Conservation (phyloP, 75 land plant species). For the Picea glauca region DNA sequence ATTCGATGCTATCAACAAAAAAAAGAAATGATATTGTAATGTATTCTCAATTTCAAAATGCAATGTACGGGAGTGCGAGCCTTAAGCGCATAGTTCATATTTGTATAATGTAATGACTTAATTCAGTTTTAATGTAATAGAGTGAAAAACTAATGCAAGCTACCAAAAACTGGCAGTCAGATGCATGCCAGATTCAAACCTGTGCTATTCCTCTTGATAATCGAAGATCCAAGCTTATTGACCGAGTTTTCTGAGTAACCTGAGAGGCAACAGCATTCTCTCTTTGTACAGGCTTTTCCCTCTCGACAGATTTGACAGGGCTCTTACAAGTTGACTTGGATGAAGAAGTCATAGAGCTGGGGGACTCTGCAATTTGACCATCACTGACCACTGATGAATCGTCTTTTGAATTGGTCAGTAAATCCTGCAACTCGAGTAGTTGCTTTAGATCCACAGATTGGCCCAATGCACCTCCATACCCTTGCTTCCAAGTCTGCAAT, state of each 20-base stretch:
- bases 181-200: conserved; percentile 25
- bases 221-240: conserved; percentile 71
- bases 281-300: conserved; percentile 4
- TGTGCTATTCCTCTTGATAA: conserved; percentile 71
- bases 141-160: not conserved
- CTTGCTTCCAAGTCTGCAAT: conserved; percentile 67
- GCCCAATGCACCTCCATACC: conserved; percentile 49
- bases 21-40: not conserved
- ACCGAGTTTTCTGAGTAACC: conserved; percentile 37
- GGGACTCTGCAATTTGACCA: conserved; percentile 13
- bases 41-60: not conserved
- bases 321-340: conserved; percentile 18
- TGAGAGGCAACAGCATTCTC: conserved; percentile 8
- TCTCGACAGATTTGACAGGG: conserved; percentile 9
- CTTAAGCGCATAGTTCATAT: not conserved
- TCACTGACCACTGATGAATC: conserved; percentile 3
- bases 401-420: conserved; percentile 32
- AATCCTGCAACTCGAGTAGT: conserved; percentile 74
- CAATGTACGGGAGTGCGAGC: no score
- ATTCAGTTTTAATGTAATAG: not conserved
- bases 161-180: not conserved
- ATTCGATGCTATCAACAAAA: not conserved
- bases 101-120: not conserved
- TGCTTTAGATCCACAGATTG: conserved; percentile 64
- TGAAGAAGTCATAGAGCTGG: not conserved